Conservation (phyloP, 805 yeast species). For the Lachancea waltii region DNA sequence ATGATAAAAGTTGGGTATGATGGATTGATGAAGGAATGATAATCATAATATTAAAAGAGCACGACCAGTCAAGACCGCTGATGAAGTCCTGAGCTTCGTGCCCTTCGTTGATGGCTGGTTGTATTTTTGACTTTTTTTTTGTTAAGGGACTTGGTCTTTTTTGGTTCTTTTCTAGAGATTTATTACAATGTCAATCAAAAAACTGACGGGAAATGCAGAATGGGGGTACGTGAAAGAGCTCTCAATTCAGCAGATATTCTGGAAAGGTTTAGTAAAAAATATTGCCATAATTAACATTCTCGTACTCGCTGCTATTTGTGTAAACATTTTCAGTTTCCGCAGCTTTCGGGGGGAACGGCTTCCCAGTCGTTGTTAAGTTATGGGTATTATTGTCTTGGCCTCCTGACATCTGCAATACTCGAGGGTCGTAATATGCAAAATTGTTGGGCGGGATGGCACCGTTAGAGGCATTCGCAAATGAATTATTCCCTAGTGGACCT, state of each 20-base stretch:
- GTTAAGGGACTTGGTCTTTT: neutral
- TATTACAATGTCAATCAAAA: conserved; percentile 8
- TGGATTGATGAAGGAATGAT: neutral
- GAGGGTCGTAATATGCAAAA: conserved; percentile 8
- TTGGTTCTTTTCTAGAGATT: conserved; percentile 7
- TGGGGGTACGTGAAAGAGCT: neutral
- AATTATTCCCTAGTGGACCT: conserved; percentile 1
- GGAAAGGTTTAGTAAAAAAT: conserved; percentile 2
- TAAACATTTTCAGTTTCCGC: conserved; percentile 1
- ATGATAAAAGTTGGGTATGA: neutral
- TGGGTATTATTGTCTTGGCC: conserved; percentile 4
- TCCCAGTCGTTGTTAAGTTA: neutral
- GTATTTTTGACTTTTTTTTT: neutral
- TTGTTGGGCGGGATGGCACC: conserved; percentile 3
- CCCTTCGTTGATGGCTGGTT: too few relatives aligned
- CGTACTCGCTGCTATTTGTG: conserved; percentile 1
- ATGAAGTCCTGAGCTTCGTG: too few relatives aligned
- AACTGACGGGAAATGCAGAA: conserved; percentile 4
- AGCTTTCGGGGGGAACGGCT: conserved; percentile 1
- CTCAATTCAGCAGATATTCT: conserved; percentile 2
- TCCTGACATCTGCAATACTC: conserved; percentile 7
- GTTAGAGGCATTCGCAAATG: conserved; percentile 1
- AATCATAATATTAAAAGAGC: neutral
- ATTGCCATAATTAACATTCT: conserved; percentile 3
- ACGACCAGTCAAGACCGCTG: neutral